A percentile compares a stretch with the other conserved stretches of the same genome.
Evolutionary conservation across 305 asterid genomes (phyloP).

Genomic region (Fraxinus platypoda): DNA sequence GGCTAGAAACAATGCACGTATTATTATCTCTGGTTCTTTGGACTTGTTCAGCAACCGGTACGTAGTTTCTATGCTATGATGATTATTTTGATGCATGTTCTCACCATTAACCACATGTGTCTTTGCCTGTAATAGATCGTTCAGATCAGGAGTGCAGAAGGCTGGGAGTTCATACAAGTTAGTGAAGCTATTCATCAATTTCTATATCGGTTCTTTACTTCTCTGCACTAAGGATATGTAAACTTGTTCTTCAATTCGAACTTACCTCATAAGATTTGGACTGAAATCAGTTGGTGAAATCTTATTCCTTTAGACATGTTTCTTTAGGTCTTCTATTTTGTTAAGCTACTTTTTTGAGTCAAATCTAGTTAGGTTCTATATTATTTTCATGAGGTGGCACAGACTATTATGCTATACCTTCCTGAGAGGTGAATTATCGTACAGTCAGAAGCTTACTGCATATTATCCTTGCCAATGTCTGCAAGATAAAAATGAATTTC

Average conservation of each 20-base stretch:
- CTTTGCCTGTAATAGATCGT: constrained; percentile 48
- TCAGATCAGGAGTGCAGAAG: constrained; percentile 64
- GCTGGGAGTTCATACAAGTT: constrained; percentile 62
- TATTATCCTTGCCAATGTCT: background rate
- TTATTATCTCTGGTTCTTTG: constrained; percentile 49
- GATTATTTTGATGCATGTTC: constrained; percentile 10
- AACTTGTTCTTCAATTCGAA: background rate
- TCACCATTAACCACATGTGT: constrained; percentile 1
- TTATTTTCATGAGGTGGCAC: background rate
- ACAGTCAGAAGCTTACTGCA: constrained; percentile 1
- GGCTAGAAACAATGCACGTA: constrained; percentile 48
- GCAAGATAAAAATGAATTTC: constrained; percentile 1
- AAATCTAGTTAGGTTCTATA: background rate
- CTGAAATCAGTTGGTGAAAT: background rate
- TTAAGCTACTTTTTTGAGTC: background rate
- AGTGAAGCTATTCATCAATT: constrained; percentile 27
- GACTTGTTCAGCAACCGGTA: constrained; percentile 63
- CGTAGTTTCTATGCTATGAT: constrained; percentile 22
- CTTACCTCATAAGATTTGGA: background rate
- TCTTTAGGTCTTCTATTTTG: background rate
- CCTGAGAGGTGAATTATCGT: background rate
- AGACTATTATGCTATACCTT: background rate
- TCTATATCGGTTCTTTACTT: constrained; percentile 12
- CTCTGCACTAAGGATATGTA: constrained; percentile 1
- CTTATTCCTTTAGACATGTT: background rate